Conservation (phyloP, 2,329 filamentous ascomycete genomes). For the Erysiphe pulchra region DNA sequence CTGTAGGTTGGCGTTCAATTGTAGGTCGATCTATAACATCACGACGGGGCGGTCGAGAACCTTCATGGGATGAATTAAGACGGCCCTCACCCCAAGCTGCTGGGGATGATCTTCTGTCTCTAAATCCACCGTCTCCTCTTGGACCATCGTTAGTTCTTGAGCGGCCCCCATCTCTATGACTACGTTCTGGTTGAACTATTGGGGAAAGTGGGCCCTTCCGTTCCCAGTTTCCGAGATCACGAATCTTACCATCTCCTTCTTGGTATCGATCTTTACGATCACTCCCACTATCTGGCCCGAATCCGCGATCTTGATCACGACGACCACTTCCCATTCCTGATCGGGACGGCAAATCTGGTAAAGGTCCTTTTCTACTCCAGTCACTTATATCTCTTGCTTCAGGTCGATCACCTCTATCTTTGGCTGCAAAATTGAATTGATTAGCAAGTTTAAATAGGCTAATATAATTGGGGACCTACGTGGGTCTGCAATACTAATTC, state of each 20-base stretch:
- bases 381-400: constrained; percentile 64
- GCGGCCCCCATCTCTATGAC: constrained; percentile 30
- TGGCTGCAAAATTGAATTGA: constrained; percentile 29
- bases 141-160: constrained; percentile 33
- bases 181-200: constrained; percentile 25
- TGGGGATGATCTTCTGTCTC: constrained; percentile 40
- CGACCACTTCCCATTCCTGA: constrained; percentile 15
- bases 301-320: constrained; percentile 24
- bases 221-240: constrained; percentile 81
- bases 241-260: constrained; percentile 46
- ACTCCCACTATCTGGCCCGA: constrained; percentile 23
- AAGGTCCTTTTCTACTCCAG: constrained; percentile 82
- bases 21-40: constrained; percentile 47
- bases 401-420: constrained; percentile 38
- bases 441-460: constrained; percentile 5
- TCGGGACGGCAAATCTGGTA: constrained; percentile 42
- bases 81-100: constrained; percentile 51
- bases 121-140: constrained; percentile 26
- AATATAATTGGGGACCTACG: constrained; percentile 36
- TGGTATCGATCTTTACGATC: constrained; percentile 47
- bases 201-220: constrained; percentile 78
- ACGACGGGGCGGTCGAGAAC: constrained; percentile 53
- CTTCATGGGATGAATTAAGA: constrained; percentile 32
- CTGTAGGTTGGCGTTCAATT: constrained; percentile 48
- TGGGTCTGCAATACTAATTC: constrained; percentile 89